Percentiles rank a stretch among this genome's conserved stretches.
Evolutionary conservation across 805 yeast species (phyloP).

Genomic region (Nakazawaea laoshanensis): DNA sequence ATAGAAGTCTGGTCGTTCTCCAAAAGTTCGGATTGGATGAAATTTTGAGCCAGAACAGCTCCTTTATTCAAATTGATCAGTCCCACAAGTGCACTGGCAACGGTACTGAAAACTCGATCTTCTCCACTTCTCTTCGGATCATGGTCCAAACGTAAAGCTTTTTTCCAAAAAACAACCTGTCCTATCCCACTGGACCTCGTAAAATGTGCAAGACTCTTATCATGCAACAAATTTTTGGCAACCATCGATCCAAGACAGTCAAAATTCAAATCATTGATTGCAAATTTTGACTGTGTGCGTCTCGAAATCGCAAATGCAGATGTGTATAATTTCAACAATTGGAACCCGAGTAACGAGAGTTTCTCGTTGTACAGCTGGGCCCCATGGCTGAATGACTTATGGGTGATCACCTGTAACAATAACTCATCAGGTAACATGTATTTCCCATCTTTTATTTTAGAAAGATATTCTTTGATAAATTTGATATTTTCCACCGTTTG

Average conservation of each 20-base stretch:
- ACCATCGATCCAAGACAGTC: conserved; percentile 51
- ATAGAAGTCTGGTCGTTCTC: conserved; percentile 10
- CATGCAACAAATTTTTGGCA: conserved; percentile 43
- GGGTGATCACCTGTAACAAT: conserved; percentile 77
- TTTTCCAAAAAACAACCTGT: conserved; percentile 58
- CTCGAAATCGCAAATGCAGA: conserved; percentile 31
- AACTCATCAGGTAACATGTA: conserved; percentile 51
- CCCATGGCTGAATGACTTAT: conserved; percentile 93
- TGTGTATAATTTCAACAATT: conserved; percentile 42
- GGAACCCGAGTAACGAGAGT: conserved; percentile 63
- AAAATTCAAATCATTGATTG: conserved; percentile 42
- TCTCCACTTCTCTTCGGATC: conserved; percentile 46
- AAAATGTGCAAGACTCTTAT: conserved; percentile 40
- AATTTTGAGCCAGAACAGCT: conserved; percentile 44
- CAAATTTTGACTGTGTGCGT: conserved; percentile 20
- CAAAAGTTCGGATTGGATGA: conserved; percentile 45
- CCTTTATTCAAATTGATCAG: conserved; percentile 62
- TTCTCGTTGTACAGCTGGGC: conserved; percentile 84
- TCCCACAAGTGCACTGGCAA: conserved; percentile 57
- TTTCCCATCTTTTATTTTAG: conserved; percentile 21
- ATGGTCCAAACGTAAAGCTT: conserved; percentile 25
- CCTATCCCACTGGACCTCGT: conserved; percentile 41
- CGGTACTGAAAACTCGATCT: conserved; percentile 42
- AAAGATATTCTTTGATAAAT: conserved; percentile 39
- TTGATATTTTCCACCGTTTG: conserved; percentile 36